Base-by-base conservation (phyloP, 345 rosid genomes). In the Pseudoturritis turrita region DNA sequence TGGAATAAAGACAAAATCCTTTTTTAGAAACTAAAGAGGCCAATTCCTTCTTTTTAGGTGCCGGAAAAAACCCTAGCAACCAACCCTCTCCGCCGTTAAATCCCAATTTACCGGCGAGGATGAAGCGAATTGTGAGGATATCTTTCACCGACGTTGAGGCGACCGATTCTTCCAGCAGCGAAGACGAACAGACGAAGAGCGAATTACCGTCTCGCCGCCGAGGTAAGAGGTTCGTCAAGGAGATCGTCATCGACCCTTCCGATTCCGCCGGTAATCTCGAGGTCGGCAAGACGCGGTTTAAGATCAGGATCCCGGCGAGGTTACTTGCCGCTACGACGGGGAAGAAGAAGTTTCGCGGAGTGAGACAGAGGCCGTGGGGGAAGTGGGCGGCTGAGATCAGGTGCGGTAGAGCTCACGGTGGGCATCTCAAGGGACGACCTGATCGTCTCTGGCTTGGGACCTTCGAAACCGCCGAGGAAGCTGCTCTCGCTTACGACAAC, bases 381-480 rank as follows among this genome's bases (percentile, higher is more conserved):
- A 68, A 81, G 10, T 86, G 88, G 88, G 88, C 90, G 7, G 88
- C 90, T 8, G 90, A 86, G 84, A 86, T 86, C 58, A 82, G 90
- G 23, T 69, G 74, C 13, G 60, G 75, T 7, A 68, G 31, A 68
- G 33, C 74, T 50, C 35, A 59, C 58, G 75, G 62, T 8, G 62
- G 63, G 0, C 12, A 46, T 26, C 83, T 80, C 44, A 81, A 85
- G 21, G 72, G 44, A 43, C 11, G 70, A 10, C 52, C 80, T 13
- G 64, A 73, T 15, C 83, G 90, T 28, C 33, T 84, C 5, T 86
- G 90, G 88, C 82, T 86, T 0, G 90, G 90, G 11, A 86, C 88
- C 1, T 86, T 77, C 10, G 80, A 80, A 6, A 86, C 87, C 0
- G 83, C 90, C 0, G 90, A 86, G 68, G 90, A 86, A 68, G 90